Evolutionary conservation across 2,329 filamentous ascomycete genomes (phyloP).

Genomic region (Amylocarpus encephaloides): DNA sequence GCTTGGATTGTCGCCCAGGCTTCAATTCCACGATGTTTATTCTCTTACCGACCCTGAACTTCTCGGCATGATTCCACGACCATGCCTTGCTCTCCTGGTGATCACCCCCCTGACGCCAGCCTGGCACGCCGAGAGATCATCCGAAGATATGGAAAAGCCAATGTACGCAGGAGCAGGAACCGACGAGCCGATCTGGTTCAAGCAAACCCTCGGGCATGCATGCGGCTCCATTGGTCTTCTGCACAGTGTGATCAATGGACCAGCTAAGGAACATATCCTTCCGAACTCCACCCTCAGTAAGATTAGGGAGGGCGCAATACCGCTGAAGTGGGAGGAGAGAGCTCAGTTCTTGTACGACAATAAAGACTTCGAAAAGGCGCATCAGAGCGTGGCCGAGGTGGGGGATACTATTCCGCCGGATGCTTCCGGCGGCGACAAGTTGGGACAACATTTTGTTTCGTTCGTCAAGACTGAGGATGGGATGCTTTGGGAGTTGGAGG

Average conservation of each 20-base stretch:
- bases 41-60: constrained; percentile 83
- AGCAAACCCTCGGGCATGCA: constrained; percentile 90
- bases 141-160: constrained; percentile 60
- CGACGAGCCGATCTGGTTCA: constrained; percentile 88
- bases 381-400: constrained; percentile 80
- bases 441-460: constrained; percentile 8
- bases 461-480: constrained; percentile 10
- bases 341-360: constrained; percentile 75
- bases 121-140: constrained; percentile 72
- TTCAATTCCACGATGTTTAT: constrained; percentile 88
- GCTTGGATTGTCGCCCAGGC: constrained; percentile 69
- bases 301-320: constrained; percentile 64
- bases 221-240: constrained; percentile 88
- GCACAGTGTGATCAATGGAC: constrained; percentile 77
- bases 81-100: constrained; percentile 81
- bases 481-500: constrained; percentile 62
- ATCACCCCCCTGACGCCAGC: constrained; percentile 80
- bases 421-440: constrained; percentile 55
- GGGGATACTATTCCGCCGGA: constrained; percentile 66
- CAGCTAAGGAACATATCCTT: constrained; percentile 70
- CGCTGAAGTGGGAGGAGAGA: constrained; percentile 59
- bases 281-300: constrained; percentile 43
- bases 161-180: constrained; percentile 63
- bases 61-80: constrained; percentile 82
- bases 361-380: constrained; percentile 68